These are phyloP conservation scores for Fusarium bulbicola DNA, from an alignment of 2,329 filamentous ascomycete genomes.

Conservation along the genomic window DNA sequence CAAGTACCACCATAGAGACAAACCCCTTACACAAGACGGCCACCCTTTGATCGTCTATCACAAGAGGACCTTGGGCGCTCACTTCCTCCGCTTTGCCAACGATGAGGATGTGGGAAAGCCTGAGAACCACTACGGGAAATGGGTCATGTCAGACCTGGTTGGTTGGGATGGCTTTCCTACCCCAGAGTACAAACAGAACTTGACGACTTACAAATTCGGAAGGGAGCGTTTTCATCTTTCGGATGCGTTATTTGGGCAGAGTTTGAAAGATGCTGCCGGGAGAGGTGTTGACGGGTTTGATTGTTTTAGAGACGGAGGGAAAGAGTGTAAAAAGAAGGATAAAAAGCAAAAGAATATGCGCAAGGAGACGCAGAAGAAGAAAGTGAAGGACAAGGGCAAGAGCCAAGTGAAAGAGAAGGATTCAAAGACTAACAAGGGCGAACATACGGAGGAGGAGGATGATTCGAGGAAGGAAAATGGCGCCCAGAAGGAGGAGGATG, in stretches of 20 bases:
- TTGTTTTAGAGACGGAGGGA: neutral
- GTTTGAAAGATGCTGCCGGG: neutral
- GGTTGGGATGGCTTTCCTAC: neutral
- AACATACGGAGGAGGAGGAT: accelerated
- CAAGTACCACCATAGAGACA: neutral
- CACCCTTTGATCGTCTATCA: neutral
- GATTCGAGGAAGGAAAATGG: no score
- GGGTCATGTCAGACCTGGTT: neutral
- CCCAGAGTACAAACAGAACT: accelerated
- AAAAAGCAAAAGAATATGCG: neutral
- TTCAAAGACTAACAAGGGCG: neutral
- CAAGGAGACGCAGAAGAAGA: neutral
- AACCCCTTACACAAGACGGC: neutral
- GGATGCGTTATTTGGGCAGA: neutral
- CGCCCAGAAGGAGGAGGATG: neutral
- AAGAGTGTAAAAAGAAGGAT: neutral
- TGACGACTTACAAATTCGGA: neutral
- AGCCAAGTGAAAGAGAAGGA: neutral
- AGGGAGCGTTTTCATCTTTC: neutral
- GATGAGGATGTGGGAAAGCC: accelerated
- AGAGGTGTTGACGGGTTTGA: neutral
- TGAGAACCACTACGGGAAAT: neutral
- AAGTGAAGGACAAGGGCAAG: neutral
- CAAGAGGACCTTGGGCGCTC: neutral
- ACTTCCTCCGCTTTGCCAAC: neutral